These are phyloP conservation scores for Fusarium napiforme DNA, from an alignment of 2,329 filamentous ascomycete genomes.

Conservation along the genomic window DNA sequence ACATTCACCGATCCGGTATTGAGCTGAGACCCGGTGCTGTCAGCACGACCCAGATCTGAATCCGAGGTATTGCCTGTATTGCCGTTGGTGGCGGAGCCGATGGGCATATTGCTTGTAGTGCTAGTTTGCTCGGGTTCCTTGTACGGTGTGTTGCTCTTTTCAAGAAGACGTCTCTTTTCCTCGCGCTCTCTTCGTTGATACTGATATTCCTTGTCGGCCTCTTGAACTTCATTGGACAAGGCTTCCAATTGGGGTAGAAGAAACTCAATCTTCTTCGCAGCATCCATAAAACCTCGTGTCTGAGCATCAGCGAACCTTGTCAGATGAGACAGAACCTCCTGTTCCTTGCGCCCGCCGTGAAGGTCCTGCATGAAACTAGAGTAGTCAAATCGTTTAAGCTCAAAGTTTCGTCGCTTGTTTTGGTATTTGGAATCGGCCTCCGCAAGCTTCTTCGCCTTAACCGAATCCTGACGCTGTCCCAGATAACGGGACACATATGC, in stretches of 20 bases:
- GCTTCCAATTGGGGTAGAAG: slow-evolving; percentile 92
- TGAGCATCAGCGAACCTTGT: slow-evolving; percentile 95
- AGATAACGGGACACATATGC: slow-evolving; percentile 94
- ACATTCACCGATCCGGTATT: slow-evolving; percentile 53
- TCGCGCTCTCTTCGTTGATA: slow-evolving; percentile 95
- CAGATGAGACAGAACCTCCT: slow-evolving; percentile 93
- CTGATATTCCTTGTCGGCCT: slow-evolving; percentile 96
- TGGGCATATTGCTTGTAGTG: slow-evolving; percentile 50
- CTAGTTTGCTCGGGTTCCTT: slow-evolving; percentile 73
- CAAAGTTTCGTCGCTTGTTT: slow-evolving; percentile 90
- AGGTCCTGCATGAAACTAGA: slow-evolving; percentile 99
- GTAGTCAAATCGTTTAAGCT: slow-evolving; percentile 97
- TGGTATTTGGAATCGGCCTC: slow-evolving; percentile 98
- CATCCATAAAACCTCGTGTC: slow-evolving; percentile 81
- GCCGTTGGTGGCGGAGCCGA: slow-evolving; percentile 54
- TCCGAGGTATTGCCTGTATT: slow-evolving; percentile 66
- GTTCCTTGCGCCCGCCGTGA: slow-evolving; percentile 98
- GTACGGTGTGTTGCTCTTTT: slow-evolving; percentile 84
- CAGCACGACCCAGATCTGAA: slow-evolving; percentile 75
- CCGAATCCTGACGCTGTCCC: slow-evolving; percentile 93
- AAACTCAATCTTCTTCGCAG: slow-evolving; percentile 87
- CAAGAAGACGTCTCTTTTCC: slow-evolving; percentile 88
- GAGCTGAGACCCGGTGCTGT: slow-evolving; percentile 78
- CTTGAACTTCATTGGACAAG: slow-evolving; percentile 85
- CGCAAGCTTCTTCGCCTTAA: slow-evolving; percentile 96